Evolutionary conservation across 2,329 filamentous ascomycete species (phyloP).

Genomic region (Scytalidium lignicola): DNA sequence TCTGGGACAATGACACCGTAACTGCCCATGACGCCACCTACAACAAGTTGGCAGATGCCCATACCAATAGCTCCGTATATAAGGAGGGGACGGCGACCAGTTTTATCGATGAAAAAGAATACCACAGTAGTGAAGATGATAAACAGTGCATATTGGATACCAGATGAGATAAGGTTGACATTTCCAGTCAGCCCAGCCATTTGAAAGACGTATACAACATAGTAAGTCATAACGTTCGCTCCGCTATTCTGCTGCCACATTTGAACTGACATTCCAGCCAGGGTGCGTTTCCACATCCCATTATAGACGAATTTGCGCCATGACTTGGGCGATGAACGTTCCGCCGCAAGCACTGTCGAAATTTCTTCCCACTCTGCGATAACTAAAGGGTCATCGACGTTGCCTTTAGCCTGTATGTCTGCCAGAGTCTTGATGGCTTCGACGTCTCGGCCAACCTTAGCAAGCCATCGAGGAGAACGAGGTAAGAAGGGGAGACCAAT

Average conservation of each 20-base stretch:
- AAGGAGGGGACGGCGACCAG: conserved; percentile 9
- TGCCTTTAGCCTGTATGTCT: conserved; percentile 48
- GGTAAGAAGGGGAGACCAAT: conserved; percentile 38
- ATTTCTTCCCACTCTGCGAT: conserved; percentile 54
- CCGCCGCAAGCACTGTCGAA: conserved; percentile 28
- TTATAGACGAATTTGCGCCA: conserved; percentile 42
- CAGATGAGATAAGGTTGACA: conserved; percentile 26
- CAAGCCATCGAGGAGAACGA: conserved; percentile 46
- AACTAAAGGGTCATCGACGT: conserved; percentile 48
- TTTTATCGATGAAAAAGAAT: conserved; percentile 23
- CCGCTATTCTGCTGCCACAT: conserved; percentile 20
- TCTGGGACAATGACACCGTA: conserved; percentile 36
- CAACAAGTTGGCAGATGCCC: conserved; percentile 40
- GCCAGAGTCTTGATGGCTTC: conserved; percentile 42
- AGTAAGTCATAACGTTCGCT: conserved; percentile 28
- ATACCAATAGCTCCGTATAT: conserved; percentile 36
- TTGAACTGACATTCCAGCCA: conserved; percentile 49
- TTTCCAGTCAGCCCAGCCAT: conserved; percentile 33
- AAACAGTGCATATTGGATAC: conserved; percentile 21
- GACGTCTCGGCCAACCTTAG: conserved; percentile 42
- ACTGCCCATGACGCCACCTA: conserved; percentile 37
- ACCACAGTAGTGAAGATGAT: conserved; percentile 15
- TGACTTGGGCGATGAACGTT: conserved; percentile 13
- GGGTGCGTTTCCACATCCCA: conserved; percentile 54
- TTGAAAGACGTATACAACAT: conserved; percentile 33